These are phyloP conservation scores for Pythium rishiriense DNA, from an alignment of 352 stramenopile genomes.

Conservation along the genomic window DNA sequence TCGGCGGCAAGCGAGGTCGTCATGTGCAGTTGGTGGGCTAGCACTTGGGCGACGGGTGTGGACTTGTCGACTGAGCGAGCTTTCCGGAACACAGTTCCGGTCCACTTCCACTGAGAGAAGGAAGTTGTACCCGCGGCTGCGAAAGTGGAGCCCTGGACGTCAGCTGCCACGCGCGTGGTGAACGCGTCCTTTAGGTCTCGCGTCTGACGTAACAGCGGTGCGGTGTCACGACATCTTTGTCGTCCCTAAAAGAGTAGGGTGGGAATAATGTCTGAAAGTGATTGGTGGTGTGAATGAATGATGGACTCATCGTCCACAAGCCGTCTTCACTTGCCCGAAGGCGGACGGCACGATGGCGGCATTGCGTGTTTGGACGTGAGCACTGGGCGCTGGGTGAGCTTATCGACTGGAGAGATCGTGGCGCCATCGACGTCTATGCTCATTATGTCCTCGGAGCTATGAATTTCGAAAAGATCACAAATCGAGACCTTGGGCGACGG, in stretches of 20 bases:
- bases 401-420: too few species aligned
- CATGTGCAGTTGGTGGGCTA: neutral
- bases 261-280: neutral
- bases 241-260: neutral
- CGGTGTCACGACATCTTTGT: conserved; percentile 5
- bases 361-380: too few species aligned
- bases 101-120: neutral
- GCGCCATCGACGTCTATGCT: too few species aligned
- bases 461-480: too few species aligned
- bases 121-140: neutral
- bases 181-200: neutral
- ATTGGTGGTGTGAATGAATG: too few species aligned
- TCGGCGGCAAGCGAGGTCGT: neutral
- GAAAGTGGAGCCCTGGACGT: neutral
- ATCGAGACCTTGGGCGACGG: too few species aligned
- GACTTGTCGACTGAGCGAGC: neutral
- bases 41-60: neutral
- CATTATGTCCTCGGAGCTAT: too few species aligned
- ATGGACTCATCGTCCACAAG: too few species aligned
- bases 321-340: neutral
- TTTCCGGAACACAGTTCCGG: neutral
- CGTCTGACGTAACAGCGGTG: neutral
- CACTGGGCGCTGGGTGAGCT: too few species aligned
- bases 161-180: neutral
- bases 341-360: too few species aligned